Conservation (phyloP, 2,329 filamentous ascomycete genomes). For the Fusarium xylarioides region DNA sequence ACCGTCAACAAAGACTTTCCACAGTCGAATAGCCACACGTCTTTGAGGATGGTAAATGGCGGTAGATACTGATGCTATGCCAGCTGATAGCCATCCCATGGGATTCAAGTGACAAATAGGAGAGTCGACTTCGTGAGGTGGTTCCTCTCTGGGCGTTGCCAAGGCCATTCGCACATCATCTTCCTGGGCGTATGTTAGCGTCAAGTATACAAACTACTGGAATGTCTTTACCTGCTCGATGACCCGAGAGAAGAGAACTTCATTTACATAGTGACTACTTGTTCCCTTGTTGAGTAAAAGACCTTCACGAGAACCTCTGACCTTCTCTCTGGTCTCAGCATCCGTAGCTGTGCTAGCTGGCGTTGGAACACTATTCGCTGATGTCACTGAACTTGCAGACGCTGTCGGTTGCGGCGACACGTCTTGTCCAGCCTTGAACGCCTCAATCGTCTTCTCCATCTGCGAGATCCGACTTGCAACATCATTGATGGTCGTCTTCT, state of each 20-base stretch:
- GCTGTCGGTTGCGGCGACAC: background rate
- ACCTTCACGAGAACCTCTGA: conserved; percentile 1
- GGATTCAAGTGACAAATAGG: conserved; percentile 44
- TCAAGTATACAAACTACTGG: accelerated
- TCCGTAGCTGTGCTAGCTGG: background rate
- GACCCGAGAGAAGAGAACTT: conserved; percentile 48
- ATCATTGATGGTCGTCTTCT: conserved; percentile 46
- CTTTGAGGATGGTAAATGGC: conserved; percentile 41
- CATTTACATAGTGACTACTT: conserved; percentile 50
- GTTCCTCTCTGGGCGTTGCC: conserved; percentile 27
- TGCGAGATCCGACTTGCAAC: conserved; percentile 49
- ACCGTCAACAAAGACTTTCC: conserved; percentile 43
- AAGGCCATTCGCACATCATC: conserved; percentile 39
- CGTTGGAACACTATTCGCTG: background rate
- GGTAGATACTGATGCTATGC: conserved; percentile 18
- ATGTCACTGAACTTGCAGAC: background rate
- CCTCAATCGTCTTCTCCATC: conserved; percentile 44
- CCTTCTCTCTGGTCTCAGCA: background rate
- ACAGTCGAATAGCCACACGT: conserved; percentile 42
- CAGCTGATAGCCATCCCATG: conserved; percentile 46
- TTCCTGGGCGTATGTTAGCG: conserved; percentile 22
- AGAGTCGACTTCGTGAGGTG: background rate
- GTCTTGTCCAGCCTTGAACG: background rate
- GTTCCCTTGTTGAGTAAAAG: conserved; percentile 47
- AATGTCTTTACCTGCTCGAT: conserved; percentile 44